Percentiles rank a stretch among this genome's conserved stretches.
These are phyloP conservation scores for Phytophthora vignae DNA, from an alignment of 352 stramenopile genomes.

Conservation along the genomic window DNA sequence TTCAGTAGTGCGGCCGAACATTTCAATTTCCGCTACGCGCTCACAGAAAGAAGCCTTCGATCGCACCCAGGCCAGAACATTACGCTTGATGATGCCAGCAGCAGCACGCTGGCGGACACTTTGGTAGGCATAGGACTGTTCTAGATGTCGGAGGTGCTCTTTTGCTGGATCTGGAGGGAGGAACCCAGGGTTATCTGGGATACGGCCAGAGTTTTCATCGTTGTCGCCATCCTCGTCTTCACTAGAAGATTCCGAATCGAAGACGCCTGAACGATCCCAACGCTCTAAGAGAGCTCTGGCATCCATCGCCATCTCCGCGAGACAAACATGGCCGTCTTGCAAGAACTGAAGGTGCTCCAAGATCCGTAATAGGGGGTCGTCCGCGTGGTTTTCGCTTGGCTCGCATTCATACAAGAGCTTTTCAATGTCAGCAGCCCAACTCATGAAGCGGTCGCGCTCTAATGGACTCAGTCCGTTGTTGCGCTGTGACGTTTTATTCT, in stretches of 20 bases:
- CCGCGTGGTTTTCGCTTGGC: conserved; percentile 50
- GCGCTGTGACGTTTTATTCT: conserved; percentile 11
- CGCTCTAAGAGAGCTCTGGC: conserved; percentile 53
- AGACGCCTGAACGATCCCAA: conserved; percentile 65
- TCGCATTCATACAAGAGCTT: conserved; percentile 55
- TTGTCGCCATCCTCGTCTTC: conserved; percentile 44
- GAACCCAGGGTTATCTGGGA: neutral
- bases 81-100: conserved; percentile 68
- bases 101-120: conserved; percentile 63
- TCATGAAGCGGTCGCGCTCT: conserved; percentile 54
- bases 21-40: conserved; percentile 66
- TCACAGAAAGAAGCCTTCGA: conserved; percentile 58
- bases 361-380: conserved; percentile 57
- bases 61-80: conserved; percentile 60
- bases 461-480: conserved; percentile 49
- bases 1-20: conserved; percentile 69
- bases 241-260: conserved; percentile 57
- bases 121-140: conserved; percentile 67
- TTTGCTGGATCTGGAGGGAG: conserved; percentile 10
- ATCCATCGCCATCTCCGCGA: conserved; percentile 62
- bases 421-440: conserved; percentile 51
- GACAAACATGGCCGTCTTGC: conserved; percentile 62
- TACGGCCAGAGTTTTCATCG: conserved; percentile 20
- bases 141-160: conserved; percentile 13
- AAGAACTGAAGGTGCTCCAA: conserved; percentile 66